Conservation (phyloP, 768 basidiomycete genomes). For the Hygrophoropsis aurantiaca region DNA sequence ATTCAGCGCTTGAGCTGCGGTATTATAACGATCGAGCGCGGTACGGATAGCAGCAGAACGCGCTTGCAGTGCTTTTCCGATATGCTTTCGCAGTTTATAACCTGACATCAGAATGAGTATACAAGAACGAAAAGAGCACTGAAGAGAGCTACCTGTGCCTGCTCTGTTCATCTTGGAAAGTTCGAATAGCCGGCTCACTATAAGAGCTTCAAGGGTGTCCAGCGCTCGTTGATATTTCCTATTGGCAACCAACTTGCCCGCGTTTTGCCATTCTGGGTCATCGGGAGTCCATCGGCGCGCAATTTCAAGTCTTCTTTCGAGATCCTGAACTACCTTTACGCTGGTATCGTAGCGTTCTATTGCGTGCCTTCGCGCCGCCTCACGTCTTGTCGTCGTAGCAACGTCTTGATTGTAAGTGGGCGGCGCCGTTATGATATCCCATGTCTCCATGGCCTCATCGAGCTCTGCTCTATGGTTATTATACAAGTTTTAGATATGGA, state of each 20-base stretch:
- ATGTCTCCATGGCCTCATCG: not conserved
- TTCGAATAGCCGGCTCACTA: slow-evolving; percentile 14
- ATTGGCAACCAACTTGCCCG: not conserved
- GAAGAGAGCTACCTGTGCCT: too few species aligned
- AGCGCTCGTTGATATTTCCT: slow-evolving; percentile 10
- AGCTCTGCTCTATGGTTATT: not conserved
- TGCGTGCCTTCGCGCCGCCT: not conserved
- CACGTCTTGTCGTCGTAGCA: not conserved
- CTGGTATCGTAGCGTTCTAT: not conserved
- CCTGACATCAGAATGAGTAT: slow-evolving; percentile 14
- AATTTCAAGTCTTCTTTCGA: not conserved
- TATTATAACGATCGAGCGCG: slow-evolving; percentile 26
- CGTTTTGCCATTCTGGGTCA: slow-evolving; percentile 1
- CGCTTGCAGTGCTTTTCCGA: slow-evolving; percentile 19
- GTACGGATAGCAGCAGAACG: slow-evolving; percentile 24
- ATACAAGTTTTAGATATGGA: not conserved
- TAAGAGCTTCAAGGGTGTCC: slow-evolving; percentile 12
- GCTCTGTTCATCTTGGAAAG: too few species aligned
- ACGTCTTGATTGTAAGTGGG: not conserved
- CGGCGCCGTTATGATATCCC: not conserved
- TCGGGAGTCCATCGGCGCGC: not conserved
- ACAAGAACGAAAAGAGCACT: too few species aligned
- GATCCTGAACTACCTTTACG: not conserved
- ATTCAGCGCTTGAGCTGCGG: slow-evolving; percentile 9
- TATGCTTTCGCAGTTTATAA: slow-evolving; percentile 32